Conservation (phyloP, 768 basidiomycete species). For the Hydnomerulius pinastri region DNA sequence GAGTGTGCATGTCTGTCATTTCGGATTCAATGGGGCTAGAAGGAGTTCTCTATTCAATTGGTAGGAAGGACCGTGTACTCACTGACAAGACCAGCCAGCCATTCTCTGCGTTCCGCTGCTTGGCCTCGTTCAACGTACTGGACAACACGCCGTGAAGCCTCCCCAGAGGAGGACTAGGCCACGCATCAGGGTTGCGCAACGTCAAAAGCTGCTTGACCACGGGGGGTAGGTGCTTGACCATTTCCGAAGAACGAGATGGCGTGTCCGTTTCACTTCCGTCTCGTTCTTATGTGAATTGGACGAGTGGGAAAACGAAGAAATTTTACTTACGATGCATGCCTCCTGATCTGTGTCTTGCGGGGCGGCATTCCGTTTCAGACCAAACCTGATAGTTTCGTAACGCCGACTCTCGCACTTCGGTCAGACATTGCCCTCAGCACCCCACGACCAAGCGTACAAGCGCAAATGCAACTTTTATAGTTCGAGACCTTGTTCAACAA, state of each 20-base stretch:
- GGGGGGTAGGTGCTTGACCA: constrained; percentile 56
- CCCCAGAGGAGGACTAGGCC: constrained; percentile 55
- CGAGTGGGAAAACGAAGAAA: constrained; percentile 2
- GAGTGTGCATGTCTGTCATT: constrained; percentile 74
- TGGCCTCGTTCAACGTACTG: constrained; percentile 67
- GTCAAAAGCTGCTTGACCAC: constrained; percentile 72
- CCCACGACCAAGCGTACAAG: too few relatives aligned
- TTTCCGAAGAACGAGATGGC: constrained; percentile 13
- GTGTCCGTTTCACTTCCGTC: neutral
- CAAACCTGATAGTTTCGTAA: too few relatives aligned
- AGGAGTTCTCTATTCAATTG: constrained; percentile 11
- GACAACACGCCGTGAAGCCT: constrained; percentile 57
- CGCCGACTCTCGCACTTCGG: too few relatives aligned
- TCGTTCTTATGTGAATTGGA: constrained; percentile 10
- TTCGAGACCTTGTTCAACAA: constrained; percentile 26
- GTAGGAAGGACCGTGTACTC: constrained; percentile 27
- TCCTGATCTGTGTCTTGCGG: neutral
- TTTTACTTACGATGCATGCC: constrained; percentile 1
- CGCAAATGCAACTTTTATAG: neutral
- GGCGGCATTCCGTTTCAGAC: neutral
- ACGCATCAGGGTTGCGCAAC: constrained; percentile 62
- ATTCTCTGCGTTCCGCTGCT: constrained; percentile 61
- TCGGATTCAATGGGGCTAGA: constrained; percentile 31
- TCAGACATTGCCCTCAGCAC: too few relatives aligned
- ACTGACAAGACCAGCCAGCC: constrained; percentile 84